Evolutionary conservation across 2,329 filamentous ascomycete genomes (phyloP), one percentile per base, ranked within the genome.

Genomic region (Orbilia oligospora): DNA sequence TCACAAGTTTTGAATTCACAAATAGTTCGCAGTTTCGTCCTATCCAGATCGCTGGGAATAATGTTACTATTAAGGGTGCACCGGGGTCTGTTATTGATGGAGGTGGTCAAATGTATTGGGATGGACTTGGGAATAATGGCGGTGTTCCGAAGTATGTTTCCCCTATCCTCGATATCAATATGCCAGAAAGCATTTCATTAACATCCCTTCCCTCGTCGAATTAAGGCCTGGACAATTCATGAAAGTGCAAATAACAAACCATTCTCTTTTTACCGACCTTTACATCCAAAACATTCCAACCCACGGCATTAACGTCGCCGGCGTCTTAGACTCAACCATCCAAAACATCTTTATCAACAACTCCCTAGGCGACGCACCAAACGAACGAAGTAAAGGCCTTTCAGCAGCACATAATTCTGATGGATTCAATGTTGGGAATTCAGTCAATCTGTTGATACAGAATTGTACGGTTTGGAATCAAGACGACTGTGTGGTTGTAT

Each of bases 91-190:
- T 84, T 12, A 84, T 85, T 46, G 83, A 85, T 70, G 84, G 84
- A 49, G 85, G 85, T 63, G 85, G 85, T 2, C 81, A 82, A 20
- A 81, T 82, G n/a, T 86, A 85, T 82, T 86, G 85, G 85, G 85
- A 86, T 75, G 85, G 85, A 5, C 80, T 85, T 16, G 86, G 86
- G 16, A 84, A 83, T n/a, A 87, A 87, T 68, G 86, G 86, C n/a
- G 86, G 86, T 3, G 81, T 82, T 38, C 73, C 67, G 22, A 78
- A 76, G 69, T 76, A 66, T 44, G 9, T 20, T 5, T 20, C 44
- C 41, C 41, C 2, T n/a, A 38, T 14, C n/a, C n/a, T n/a, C n/a
- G n/a, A n/a, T n/a, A n/a, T n/a, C n/a, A n/a, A n/a, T n/a, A n/a
- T n/a, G n/a, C n/a, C n/a, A n/a, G n/a, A n/a, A n/a, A n/a, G n/a